A percentile compares a stretch with the other conserved stretches of the same genome.
Evolutionary conservation across 768 basidiomycete species (phyloP).

Genomic region (Amanita pallidorosea): DNA sequence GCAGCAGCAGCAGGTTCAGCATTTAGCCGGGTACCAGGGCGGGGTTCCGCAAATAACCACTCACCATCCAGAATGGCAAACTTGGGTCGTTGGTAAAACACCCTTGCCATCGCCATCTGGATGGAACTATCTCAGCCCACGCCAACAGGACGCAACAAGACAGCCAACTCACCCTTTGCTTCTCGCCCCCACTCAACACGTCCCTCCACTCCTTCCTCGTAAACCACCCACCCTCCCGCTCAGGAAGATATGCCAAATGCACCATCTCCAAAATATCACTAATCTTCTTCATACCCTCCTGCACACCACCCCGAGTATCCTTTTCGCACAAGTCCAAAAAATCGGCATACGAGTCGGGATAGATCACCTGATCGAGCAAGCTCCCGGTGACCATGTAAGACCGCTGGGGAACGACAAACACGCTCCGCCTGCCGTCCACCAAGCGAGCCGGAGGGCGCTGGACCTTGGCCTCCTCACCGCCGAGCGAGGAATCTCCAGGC

Average conservation of each 20-base stretch:
- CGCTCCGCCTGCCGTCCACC: slow-evolving; percentile 34
- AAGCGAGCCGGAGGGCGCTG: slow-evolving; percentile 7
- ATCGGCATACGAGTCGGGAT: slow-evolving; percentile 77
- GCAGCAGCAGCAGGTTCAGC: no score
- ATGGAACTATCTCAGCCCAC: background rate
- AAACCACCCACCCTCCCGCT: slow-evolving; percentile 81
- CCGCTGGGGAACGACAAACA: slow-evolving; percentile 87
- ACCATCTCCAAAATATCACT: slow-evolving; percentile 71
- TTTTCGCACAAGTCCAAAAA: slow-evolving; percentile 30
- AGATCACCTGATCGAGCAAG: slow-evolving; percentile 88
- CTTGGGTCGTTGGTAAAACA: slow-evolving; percentile 79
- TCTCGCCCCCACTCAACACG: slow-evolving; percentile 93
- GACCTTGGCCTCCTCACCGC: background rate
- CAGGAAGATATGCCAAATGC: slow-evolving; percentile 76
- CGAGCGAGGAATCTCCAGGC: slow-evolving; percentile 25
- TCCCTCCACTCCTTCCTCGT: slow-evolving; percentile 95
- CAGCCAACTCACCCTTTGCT: slow-evolving; percentile 57
- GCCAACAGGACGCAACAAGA: background rate
- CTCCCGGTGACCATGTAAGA: slow-evolving; percentile 88
- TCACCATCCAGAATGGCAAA: slow-evolving; percentile 81
- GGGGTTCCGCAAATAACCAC: slow-evolving; percentile 15
- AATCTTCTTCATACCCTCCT: slow-evolving; percentile 57
- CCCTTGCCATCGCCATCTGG: slow-evolving; percentile 86
- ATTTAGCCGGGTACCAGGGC: background rate
- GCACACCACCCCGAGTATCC: slow-evolving; percentile 14